Conservation (phyloP, 2,329 filamentous ascomycete species). For the Cadophora malorum region DNA sequence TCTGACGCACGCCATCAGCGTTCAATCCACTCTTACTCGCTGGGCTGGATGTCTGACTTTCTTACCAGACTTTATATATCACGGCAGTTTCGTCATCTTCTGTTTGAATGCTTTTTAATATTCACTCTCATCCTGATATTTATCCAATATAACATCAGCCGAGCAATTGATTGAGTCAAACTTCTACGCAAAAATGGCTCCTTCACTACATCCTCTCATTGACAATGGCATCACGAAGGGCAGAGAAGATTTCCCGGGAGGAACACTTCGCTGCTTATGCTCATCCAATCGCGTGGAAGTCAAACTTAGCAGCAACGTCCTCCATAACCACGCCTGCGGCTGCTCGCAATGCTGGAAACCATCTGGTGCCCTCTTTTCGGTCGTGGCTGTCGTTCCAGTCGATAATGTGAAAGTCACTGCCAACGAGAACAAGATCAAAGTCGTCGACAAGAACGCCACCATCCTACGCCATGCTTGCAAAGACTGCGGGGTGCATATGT, state of each 20-base stretch:
- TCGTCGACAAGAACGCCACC: constrained; percentile 61
- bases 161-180: not conserved
- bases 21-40: constrained; percentile 11
- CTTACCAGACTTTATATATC: constrained; percentile 8
- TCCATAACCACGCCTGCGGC: constrained; percentile 74
- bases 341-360: constrained; percentile 79
- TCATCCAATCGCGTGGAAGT: constrained; percentile 61
- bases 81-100: not conserved
- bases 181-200: constrained; percentile 42
- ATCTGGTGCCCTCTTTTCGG: constrained; percentile 64
- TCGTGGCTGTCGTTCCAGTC: constrained; percentile 66
- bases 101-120: not conserved
- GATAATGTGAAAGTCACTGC: constrained; percentile 62
- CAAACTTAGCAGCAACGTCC: constrained; percentile 61
- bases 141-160: not conserved
- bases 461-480: constrained; percentile 68
- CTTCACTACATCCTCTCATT: constrained; percentile 65
- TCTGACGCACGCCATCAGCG: constrained; percentile 9
- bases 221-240: constrained; percentile 67
- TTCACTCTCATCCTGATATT: not conserved
- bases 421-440: constrained; percentile 61
- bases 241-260: constrained; percentile 59
- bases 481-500: constrained; percentile 67
- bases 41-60: constrained; percentile 1
- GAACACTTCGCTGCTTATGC: constrained; percentile 68